phyloP scores from a whole-genome alignment of 352 stramenopile species.

The Plasmopara muralis region DNA sequence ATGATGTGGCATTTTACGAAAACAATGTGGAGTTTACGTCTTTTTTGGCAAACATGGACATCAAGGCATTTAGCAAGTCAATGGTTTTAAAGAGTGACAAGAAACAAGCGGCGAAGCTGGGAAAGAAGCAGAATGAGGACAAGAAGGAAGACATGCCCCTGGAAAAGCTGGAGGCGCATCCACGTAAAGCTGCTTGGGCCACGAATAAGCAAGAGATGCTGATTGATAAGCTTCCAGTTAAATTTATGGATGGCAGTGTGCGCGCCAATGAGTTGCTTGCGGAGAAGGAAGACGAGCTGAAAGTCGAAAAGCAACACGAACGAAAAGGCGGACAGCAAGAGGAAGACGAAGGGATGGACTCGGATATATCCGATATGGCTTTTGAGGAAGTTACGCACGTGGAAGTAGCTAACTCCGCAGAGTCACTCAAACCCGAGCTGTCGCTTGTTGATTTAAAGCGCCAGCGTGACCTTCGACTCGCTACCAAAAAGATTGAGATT shows the following conservation, averaged over 20 bases:
- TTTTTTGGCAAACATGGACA: slow-evolving; percentile 79
- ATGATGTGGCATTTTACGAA: slow-evolving; percentile 77
- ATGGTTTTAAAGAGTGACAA: slow-evolving; percentile 25
- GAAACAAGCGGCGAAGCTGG: slow-evolving; percentile 23
- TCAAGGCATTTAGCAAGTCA: slow-evolving; percentile 50
- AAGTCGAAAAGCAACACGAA: slow-evolving; percentile 32
- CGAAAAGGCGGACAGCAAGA: slow-evolving; percentile 35
- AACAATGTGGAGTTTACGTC: slow-evolving; percentile 59
- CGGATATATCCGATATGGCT: slow-evolving; percentile 76
- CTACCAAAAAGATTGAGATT: slow-evolving; percentile 85
- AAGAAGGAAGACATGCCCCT: slow-evolving; percentile 47
- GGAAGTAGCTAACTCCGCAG: slow-evolving; percentile 5
- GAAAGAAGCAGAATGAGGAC: slow-evolving; percentile 27
- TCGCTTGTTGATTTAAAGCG: slow-evolving; percentile 53
- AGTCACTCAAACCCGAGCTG: slow-evolving; percentile 11
- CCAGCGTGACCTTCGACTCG: slow-evolving; percentile 61
- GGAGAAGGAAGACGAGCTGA: slow-evolving; percentile 29
- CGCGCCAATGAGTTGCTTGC: slow-evolving; percentile 63
- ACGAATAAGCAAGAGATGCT: slow-evolving; percentile 50
- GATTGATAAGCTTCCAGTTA: slow-evolving; percentile 73
- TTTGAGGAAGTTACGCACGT: slow-evolving; percentile 62
- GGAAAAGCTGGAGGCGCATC: slow-evolving; percentile 70
- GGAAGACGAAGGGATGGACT: slow-evolving; percentile 40
- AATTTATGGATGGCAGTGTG: slow-evolving; percentile 83
- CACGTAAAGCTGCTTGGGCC: slow-evolving; percentile 57